Evolutionary conservation across 768 basidiomycete genomes (phyloP), one percentile per base, ranked within the genome.

Genomic region (Suillus weaverae): DNA sequence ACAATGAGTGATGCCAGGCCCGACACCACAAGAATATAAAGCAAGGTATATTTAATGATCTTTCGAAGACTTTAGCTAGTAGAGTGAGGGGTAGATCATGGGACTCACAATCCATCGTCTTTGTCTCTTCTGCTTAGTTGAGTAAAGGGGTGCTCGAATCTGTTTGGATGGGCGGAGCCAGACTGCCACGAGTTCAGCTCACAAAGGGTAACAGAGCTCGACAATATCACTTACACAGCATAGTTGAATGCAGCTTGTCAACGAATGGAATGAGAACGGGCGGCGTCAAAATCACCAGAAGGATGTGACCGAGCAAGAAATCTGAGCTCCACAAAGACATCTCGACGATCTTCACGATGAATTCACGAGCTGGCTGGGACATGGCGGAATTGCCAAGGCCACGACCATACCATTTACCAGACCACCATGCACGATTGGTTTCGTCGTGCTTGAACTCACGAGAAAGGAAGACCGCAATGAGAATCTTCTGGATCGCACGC

Each of bases 401-500:
- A 64, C 95, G 86, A 55, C 96, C 95, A 74, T 96, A 96, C 97
- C 97, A 98, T 81, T 92, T 90, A 67, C 95, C 96, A 20, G 96
- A 95, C 97, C 97, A 99, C 97, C 97, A 99, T 2, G 96, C 96
- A 66, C 93, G 85, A 80, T 99, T 99, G 33, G 94, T 96, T 81
- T 98, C 95, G 73, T 99, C 97, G 74, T 97, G 94, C 81, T 99
- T 98, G 84, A 91, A 97, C 78, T 99, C 97, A 72, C 97, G 90
- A 32, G 95, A 94, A 54, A 99, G 84, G 85, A 96, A 94, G 54
- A 95, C 90, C 6, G 95, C 85, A 67, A 99, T 99, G 62, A 97
- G 83, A 67, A 97, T 87, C 82, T 99, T 99, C 80, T 94, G 92
- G 70, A 99, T 86, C 43, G 92, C 89, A 55, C 97, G 86, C 77